A percentile compares a stretch with the other conserved stretches of the same genome.
These are phyloP conservation scores for Aspergillus quadricinctus DNA, from an alignment of 2,329 filamentous ascomycete genomes.

Conservation along the genomic window DNA sequence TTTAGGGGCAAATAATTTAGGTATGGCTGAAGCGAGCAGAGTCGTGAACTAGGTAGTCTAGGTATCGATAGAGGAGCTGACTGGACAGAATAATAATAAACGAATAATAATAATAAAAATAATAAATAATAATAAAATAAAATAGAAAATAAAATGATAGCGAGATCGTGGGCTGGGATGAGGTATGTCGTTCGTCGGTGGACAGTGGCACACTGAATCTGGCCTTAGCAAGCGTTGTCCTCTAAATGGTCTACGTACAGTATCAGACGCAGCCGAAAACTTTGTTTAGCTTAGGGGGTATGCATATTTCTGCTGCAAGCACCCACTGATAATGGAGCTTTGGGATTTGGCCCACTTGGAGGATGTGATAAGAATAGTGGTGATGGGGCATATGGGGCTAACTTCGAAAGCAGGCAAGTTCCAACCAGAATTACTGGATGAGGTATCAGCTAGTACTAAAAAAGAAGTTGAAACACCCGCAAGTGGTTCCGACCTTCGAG, in stretches of 20 bases:
- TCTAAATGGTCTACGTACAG: background rate
- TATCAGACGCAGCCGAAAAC: too few species aligned
- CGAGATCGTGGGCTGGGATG: constrained; percentile 11
- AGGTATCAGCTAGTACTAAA: background rate
- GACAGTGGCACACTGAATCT: background rate
- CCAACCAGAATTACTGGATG: background rate
- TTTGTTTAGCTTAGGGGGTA: background rate
- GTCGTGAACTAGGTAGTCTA: background rate
- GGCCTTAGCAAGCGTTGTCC: background rate
- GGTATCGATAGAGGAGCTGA: background rate
- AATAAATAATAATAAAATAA: too few species aligned
- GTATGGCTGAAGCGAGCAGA: background rate
- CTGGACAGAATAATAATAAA: background rate
- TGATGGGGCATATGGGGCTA: background rate
- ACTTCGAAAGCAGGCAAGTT: background rate
- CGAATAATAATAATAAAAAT: background rate
- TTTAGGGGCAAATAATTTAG: background rate
- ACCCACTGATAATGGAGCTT: background rate
- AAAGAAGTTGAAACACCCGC: background rate
- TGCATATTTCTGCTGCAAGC: background rate
- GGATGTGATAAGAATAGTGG: background rate
- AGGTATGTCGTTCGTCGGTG: constrained; percentile 10
- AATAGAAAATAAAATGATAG: constrained; percentile 3
- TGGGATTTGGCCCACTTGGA: background rate
- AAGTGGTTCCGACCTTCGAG: background rate